Evolutionary conservation across 164 flowering plant species (phyloP).

Genomic region (Stephania japonica): DNA sequence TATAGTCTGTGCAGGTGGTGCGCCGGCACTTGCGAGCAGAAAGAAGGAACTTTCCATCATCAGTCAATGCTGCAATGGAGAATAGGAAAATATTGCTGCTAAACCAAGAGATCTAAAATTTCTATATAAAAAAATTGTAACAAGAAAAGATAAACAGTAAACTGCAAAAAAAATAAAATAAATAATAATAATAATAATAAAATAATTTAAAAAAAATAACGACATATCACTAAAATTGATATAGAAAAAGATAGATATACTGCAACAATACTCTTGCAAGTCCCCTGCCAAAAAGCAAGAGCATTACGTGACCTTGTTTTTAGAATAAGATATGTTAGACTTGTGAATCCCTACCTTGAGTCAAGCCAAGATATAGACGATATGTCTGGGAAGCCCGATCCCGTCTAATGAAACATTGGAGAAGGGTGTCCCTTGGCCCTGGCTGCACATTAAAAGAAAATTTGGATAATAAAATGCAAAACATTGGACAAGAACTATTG

Average conservation of each 20-base stretch:
- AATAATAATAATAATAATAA: too few species aligned
- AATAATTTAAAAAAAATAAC: not conserved
- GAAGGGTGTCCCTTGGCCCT: slow-evolving; percentile 66
- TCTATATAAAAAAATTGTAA: not conserved
- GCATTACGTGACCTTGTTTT: not conserved
- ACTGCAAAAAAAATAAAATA: not conserved
- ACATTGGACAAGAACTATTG: not conserved
- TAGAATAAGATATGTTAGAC: not conserved
- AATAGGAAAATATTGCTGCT: not conserved
- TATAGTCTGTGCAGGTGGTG: slow-evolving; percentile 57
- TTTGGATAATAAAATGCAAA: not conserved
- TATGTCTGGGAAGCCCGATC: slow-evolving; percentile 57
- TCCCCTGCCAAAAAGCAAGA: not conserved
- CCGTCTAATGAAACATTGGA: slow-evolving; percentile 81
- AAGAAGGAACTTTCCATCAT: slow-evolving; percentile 73
- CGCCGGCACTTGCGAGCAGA: slow-evolving; percentile 64
- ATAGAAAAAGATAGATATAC: not conserved
- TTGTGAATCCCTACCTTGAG: slow-evolving; percentile 42
- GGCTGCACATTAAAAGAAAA: slow-evolving; percentile 45
- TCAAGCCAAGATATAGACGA: slow-evolving; percentile 61
- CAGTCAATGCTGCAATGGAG: slow-evolving; percentile 44
- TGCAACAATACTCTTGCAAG: not conserved
- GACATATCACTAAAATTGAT: not conserved
- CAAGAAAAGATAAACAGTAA: not conserved
- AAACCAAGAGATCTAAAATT: not conserved